Evolutionary conservation across 1,284 basidiomycete species (phyloP), one percentile per base, ranked within the genome.

Genomic region (Schizophyllum commune): DNA sequence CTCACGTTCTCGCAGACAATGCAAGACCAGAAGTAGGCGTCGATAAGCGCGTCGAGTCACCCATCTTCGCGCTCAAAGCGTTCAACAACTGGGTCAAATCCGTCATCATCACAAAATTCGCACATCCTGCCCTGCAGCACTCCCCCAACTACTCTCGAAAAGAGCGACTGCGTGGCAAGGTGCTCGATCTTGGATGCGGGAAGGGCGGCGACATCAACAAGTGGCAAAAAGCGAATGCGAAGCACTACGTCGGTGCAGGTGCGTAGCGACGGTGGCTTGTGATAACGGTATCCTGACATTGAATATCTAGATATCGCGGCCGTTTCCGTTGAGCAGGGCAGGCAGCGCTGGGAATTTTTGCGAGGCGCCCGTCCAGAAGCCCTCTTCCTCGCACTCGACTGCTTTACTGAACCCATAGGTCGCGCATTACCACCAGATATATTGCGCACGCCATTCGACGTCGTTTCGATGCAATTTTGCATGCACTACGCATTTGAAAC

Each of bases 11-110:
- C 61, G 21, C 68, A 96, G 92, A 99, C 76, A 99, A 99, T 72
- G 83, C 86, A 54, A 86, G 97, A 9, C 93, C 92, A 4, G 95
- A 99, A 63, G 89, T 96, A 11, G 95, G 94, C 59, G 83, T 94
- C 32, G 79, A 86, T 8, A 86, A 90, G 65, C 89, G 97, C 47
- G 83, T 85, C 65, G 86, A 89, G n/a, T 98, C 95, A 5, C 94
- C 95, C 34, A 99, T 99, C 70, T 94, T 98, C 62, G 95, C 94
- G 21, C 82, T 99, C 61, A 96, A 96, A 74, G 92, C 86, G 72
- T 99, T 98, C 79, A 99, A 99, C 78, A 99, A 99, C 76, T 99
- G 97, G 96, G 88, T 98, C 68, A 98, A 98, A 75, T 94, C 92
- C 13, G 93, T 97, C 9, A 81, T 98, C 64, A 96, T 98, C 68